phyloP scores from a whole-genome alignment of 139 green algal genomes.

The Chlamydomonas applanata region DNA sequence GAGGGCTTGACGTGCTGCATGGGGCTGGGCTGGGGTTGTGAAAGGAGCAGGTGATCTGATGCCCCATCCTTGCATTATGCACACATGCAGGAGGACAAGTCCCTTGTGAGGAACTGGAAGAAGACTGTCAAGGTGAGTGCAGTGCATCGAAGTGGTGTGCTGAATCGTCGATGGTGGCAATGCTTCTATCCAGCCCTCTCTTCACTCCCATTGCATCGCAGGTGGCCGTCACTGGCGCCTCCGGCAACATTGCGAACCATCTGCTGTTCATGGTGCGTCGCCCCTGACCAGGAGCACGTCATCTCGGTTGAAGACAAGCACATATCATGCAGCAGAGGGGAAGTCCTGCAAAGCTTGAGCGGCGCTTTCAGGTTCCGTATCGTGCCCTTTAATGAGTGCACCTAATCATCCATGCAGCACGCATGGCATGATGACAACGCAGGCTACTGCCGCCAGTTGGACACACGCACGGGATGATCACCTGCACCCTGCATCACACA shows the following conservation, averaged over 20 bases:
- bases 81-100: constrained; percentile 47
- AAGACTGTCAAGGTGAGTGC: constrained; percentile 61
- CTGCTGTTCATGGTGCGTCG: constrained; percentile 85
- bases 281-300: constrained; percentile 5
- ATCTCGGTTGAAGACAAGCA: no score
- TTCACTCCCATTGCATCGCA: neutral
- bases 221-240: constrained; percentile 79
- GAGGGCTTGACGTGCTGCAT: neutral
- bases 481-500: no score
- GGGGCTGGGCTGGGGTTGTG: neutral
- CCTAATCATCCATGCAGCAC: no score
- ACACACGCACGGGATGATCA: no score
- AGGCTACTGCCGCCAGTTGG: no score
- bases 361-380: neutral
- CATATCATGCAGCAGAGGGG: no score
- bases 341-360: neutral
- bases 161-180: no score
- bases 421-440: no score
- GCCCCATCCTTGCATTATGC: neutral
- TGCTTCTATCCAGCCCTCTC: neutral
- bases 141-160: neutral
- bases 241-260: constrained; percentile 91
- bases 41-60: neutral
- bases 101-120: constrained; percentile 68
- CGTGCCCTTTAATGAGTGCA: neutral